These are phyloP conservation scores for Cymbopogon citratus DNA, from an alignment of 176 grass and related monocot genomes.

Conservation along the genomic window DNA sequence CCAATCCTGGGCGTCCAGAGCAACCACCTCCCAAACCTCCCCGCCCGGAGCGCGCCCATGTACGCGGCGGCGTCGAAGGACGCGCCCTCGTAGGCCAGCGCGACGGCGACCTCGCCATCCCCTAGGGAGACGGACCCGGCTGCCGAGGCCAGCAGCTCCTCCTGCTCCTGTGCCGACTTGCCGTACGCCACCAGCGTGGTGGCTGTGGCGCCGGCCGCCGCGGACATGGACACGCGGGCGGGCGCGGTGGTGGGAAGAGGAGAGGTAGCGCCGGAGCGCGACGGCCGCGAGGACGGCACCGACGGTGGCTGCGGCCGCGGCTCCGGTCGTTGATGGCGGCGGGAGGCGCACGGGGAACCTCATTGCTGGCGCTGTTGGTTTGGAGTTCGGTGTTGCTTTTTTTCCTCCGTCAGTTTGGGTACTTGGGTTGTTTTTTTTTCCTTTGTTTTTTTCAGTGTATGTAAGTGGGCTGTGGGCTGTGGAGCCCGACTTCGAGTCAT, in stretches of 20 bases:
- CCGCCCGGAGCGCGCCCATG: slow-evolving; percentile 54
- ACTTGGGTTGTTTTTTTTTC: neutral
- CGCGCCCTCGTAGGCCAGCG: slow-evolving; percentile 7
- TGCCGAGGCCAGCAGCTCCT: slow-evolving; percentile 34
- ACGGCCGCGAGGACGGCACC: slow-evolving; percentile 21
- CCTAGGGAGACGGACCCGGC: neutral
- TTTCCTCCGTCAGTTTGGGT: slow-evolving; percentile 27
- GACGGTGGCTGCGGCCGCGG: slow-evolving; percentile 15
- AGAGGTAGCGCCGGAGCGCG: slow-evolving; percentile 32
- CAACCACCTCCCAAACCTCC: slow-evolving; percentile 61
- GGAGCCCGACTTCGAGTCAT: neutral
- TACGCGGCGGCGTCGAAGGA: slow-evolving; percentile 45
- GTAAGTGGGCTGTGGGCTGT: neutral
- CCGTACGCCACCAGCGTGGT: slow-evolving; percentile 47
- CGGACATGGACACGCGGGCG: neutral
- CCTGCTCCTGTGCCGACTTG: slow-evolving; percentile 50
- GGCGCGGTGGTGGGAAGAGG: neutral
- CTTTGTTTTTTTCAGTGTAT: too few species aligned
- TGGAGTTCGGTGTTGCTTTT: neutral
- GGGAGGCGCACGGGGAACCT: slow-evolving; percentile 25
- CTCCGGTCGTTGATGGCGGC: slow-evolving; percentile 22
- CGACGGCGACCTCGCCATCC: slow-evolving; percentile 23
- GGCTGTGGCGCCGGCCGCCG: neutral
- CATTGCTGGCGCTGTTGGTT: neutral
- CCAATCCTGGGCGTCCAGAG: slow-evolving; percentile 81